A percentile compares a stretch with the other conserved stretches of the same genome.
Evolutionary conservation across 805 yeast species (phyloP).

Genomic region (Cyberlindnera amylophila): DNA sequence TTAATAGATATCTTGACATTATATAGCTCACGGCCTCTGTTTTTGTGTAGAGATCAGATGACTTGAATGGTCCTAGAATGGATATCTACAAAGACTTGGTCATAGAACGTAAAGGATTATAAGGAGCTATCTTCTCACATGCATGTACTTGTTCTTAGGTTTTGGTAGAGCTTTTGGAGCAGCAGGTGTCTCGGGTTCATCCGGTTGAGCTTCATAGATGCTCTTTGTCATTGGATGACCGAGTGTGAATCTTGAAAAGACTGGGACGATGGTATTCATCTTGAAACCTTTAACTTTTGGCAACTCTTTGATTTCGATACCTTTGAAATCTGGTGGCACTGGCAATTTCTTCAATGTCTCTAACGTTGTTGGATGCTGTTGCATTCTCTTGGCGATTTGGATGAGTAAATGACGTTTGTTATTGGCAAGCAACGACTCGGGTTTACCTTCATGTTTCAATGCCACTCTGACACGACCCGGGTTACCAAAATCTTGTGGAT

Average conservation of each 20-base stretch:
- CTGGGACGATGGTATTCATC: conserved; percentile 86
- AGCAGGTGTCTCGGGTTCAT: conserved; percentile 31
- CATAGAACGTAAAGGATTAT: background rate
- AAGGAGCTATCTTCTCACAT: conserved; percentile 50
- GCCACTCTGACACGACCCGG: conserved; percentile 91
- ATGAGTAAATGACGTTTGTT: conserved; percentile 66
- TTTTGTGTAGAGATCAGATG: no score
- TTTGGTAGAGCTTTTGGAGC: conserved; percentile 37
- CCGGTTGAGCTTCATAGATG: conserved; percentile 53
- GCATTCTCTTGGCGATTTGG: conserved; percentile 56
- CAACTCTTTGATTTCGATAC: conserved; percentile 51
- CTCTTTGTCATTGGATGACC: conserved; percentile 79
- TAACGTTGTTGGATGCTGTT: conserved; percentile 65
- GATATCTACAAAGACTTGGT: background rate
- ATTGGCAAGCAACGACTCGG: conserved; percentile 33
- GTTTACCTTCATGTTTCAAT: conserved; percentile 48
- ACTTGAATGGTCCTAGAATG: no score
- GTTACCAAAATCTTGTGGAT: conserved; percentile 96
- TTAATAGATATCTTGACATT: no score
- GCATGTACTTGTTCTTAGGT: conserved; percentile 55
- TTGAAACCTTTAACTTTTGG: conserved; percentile 83
- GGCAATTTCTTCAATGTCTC: conserved; percentile 60
- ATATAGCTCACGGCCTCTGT: no score
- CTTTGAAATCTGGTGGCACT: conserved; percentile 58
- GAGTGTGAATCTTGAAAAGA: conserved; percentile 73